Base-by-base conservation (phyloP, 2,329 filamentous ascomycete species). In the Penicillium thymicola region DNA sequence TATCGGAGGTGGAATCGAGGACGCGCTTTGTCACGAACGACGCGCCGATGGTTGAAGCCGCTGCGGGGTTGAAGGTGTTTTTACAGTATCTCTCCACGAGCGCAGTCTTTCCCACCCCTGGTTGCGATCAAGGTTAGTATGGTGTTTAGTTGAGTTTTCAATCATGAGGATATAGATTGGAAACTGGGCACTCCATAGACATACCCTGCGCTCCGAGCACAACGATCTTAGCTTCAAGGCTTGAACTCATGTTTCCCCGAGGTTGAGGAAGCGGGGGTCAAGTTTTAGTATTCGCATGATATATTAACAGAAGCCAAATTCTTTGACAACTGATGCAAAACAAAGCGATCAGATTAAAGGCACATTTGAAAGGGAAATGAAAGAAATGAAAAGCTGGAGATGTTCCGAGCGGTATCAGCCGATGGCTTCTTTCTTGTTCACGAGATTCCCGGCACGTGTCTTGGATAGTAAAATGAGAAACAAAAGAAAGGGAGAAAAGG, bases 1-100 rank as follows among this genome's bases (percentile, higher is more conserved):
- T 94, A 67, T 93, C 90, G 23, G 88, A 90, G 71, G 96, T 90
- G 59, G 85, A 85, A 75, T 97, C 92, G 64, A 89, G 81, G 58
- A 92, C 87, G 68, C 87, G 85, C 76, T 92, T 92, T 42, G 89
- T 89, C 71, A 91, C 80, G 74, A 92, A 92, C 70, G 86, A 89
- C 28, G 89, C 89, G 70, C 89, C 89, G 57, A 92, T 86, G n/a
- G 89, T 92, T 5, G 86, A 89, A 52, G 76, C 71, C 59, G 76
- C 74, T 41, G 75, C 65, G n/a, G 75, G 71, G 55, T 70, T 72
- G 62, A 79, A 78, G 49, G 71, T 66, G 54, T 79, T 78, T 56
- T 75, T 74, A 59, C 79, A 73, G 58, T 79, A 81, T 55, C 79
- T 77, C 40, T 79, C 76, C 51, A 81, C 78, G 37, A 82, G 74